Evolutionary conservation across 2,329 filamentous ascomycete species (phyloP), one percentile per base, ranked within the genome.

Genomic region (Beauveria scarabaeidicola): DNA sequence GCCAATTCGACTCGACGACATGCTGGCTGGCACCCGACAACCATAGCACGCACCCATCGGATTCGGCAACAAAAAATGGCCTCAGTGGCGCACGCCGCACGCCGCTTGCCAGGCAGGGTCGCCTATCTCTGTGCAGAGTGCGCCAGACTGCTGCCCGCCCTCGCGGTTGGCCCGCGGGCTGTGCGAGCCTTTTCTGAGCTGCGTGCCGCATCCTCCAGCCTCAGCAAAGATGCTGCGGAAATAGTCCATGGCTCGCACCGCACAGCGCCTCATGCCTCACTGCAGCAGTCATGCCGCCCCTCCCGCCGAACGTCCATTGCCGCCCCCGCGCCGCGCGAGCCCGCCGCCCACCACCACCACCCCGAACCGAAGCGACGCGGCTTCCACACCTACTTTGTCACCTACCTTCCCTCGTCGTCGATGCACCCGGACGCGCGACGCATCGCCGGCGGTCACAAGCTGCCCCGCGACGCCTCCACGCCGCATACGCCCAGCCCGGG

Each of bases 301-400:
- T 36, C 41, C 56, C 56, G 47, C 19, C 56, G 56, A 15, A 23
- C 47, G n/a, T 60, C 52, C 13, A 38, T 50, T 19, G 56, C 60
- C 23, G 44, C n/a, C 36, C 50, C 52, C 27, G 44, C n/a, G 41
- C 52, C 52, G 52, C 46, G 40, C 54, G 46, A 48, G 46, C 19
- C 23, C 27, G 44, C 19, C 43, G 17, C 51, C 29, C 44, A 36
- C 40, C 40, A 36, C 32, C 32, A 36, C 4, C 41, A 38, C 43
- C 17, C 23, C 48, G 41, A 53, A 56, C 32, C 62, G 8, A 44
- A 61, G 19, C 76, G 74, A 56, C 81, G 83, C 52, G 72, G 74
- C 63, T 97, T 97, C 73, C 91, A 97, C 77, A 91, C 95, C 67
- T 97, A 99, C 78, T 99, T 99, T 73, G 90, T 97, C 61, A 96